Evolutionary conservation across 352 stramenopile species (phyloP).

Genomic region (Halophytophthora batemanensis): DNA sequence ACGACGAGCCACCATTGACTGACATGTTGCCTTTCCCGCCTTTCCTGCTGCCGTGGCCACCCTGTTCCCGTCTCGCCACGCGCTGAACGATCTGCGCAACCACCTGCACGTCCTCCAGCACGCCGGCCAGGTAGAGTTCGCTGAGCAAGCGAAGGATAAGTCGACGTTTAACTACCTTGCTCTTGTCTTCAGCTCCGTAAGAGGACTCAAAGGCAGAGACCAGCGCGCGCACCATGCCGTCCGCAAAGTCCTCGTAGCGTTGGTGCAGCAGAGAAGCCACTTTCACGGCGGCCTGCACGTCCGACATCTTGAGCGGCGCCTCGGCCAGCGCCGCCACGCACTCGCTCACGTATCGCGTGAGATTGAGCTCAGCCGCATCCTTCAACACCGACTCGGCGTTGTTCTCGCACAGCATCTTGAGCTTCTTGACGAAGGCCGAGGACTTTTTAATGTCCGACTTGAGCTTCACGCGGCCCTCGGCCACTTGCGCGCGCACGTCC

Average conservation of each 20-base stretch:
- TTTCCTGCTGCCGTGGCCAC: constrained; percentile 16
- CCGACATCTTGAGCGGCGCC: constrained; percentile 76
- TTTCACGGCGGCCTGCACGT: constrained; percentile 83
- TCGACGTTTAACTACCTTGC: constrained; percentile 67
- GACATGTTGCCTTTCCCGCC: constrained; percentile 45
- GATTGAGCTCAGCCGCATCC: constrained; percentile 90
- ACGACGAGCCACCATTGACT: constrained; percentile 15
- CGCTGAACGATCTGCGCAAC: constrained; percentile 83
- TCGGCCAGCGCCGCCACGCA: constrained; percentile 90
- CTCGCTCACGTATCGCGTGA: constrained; percentile 95
- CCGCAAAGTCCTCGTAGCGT: constrained; percentile 89
- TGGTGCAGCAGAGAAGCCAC: constrained; percentile 90
- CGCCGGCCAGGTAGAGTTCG: constrained; percentile 80
- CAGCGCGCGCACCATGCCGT: constrained; percentile 50
- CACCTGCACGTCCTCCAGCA: constrained; percentile 68
- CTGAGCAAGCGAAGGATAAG: constrained; percentile 77
- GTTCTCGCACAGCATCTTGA: constrained; percentile 79
- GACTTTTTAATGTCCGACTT: constrained; percentile 99
- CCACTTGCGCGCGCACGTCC: constrained; percentile 70
- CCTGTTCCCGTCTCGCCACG: constrained; percentile 54
- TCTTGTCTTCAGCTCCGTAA: constrained; percentile 67
- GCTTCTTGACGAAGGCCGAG: constrained; percentile 97
- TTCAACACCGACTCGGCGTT: constrained; percentile 73
- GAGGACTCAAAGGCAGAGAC: constrained; percentile 53
- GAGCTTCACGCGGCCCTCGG: constrained; percentile 88